Base-by-base conservation (phyloP, 805 yeast genomes). In the Pichia nanzhaoensis region DNA sequence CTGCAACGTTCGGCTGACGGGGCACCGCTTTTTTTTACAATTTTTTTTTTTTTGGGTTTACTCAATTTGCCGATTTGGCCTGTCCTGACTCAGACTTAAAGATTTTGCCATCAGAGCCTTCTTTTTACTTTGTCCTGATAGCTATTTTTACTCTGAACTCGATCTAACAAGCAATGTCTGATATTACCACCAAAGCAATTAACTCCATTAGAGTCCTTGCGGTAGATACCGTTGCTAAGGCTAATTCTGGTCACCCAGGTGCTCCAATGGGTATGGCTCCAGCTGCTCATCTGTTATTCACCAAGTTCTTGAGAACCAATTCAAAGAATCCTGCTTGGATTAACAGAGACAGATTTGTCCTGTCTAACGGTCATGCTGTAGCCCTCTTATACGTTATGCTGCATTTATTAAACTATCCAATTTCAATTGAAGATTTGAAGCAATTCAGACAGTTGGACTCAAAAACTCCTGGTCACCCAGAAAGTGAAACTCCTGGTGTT, bases 211-310 rank as follows among this genome's bases (percentile, higher is more conserved):
- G 96, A 73, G 70, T 82, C 50, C 77, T 91, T 58, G 80, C 98
- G 31, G 86, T 85, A 44, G 99, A 91, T 66, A 80, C 85, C 54
- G 95, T 87, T 51, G 74, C 82, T 49, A 76, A 80, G 69, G 91
- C 97, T 59, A 84, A 91, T 70, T 84, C 96, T 50, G 99, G 99
- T 55, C 99, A 91, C 73, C 99, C 99, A 45, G 99, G 99, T 73
- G 98, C 99, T 44, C 98, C 98, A 60, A 80, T 91, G 78, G 98
- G 98, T 53, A 73, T 91, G 69, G 97, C 99, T 16, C 96, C 97
- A 38, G 82, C 90, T 50, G 95, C 97, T 51, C 97, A 91, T 68
- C 82, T 80, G 46, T 66, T 91, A 53, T 87, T 83, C 80, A 75
- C 80, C 66, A 78, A 78, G 62, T 75, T 24, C 28, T 24, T 90